Evolutionary conservation across 2,329 filamentous ascomycete genomes (phyloP).

Genomic region (Colletotrichum viniferum): DNA sequence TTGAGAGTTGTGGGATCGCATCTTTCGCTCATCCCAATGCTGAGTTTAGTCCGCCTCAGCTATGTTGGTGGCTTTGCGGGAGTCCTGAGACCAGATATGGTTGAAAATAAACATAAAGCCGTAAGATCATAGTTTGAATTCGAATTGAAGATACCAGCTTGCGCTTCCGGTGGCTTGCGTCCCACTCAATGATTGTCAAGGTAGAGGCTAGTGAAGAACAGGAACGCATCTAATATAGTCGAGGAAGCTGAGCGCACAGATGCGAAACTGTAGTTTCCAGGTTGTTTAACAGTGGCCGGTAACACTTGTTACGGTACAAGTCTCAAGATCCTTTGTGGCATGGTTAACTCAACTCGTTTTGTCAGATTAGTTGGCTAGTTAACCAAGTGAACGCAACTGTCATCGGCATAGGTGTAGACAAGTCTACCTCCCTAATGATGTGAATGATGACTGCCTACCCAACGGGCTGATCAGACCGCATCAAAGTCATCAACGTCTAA

Average conservation of each 20-base stretch:
- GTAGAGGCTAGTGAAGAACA: neutral
- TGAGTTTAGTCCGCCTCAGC: neutral
- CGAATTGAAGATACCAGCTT: neutral
- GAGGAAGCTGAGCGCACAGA: neutral
- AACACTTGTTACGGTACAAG: neutral
- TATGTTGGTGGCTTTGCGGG: neutral
- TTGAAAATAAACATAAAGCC: accelerated
- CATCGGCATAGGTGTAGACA: neutral
- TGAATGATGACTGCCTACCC: accelerated
- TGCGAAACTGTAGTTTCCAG: neutral
- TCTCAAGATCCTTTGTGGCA: accelerated
- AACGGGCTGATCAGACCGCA: neutral
- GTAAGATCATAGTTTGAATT: neutral
- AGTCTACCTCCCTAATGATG: neutral
- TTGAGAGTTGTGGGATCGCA: neutral
- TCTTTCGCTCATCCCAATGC: neutral
- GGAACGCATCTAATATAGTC: neutral
- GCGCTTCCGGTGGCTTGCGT: neutral
- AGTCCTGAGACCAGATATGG: neutral
- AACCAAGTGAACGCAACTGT: neutral
- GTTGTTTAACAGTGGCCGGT: accelerated
- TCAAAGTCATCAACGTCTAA: neutral
- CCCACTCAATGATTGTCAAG: neutral
- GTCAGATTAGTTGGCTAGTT: neutral
- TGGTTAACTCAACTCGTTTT: neutral